These are phyloP conservation scores for Pseudofabraea citricarpa DNA, from an alignment of 2,329 filamentous ascomycete genomes.

Conservation along the genomic window DNA sequence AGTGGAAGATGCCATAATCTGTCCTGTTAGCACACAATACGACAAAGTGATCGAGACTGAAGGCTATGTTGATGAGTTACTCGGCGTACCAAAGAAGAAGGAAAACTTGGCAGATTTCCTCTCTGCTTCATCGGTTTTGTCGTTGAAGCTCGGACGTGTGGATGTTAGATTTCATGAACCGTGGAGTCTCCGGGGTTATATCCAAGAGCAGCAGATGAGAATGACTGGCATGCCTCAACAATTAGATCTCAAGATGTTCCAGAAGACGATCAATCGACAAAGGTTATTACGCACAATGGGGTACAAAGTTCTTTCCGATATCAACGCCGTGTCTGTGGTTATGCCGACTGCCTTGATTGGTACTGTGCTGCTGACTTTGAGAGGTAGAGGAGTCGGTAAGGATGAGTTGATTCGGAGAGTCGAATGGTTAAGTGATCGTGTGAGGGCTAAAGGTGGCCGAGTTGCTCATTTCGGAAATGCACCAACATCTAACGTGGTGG, in stretches of 20 bases:
- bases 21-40: slow-evolving; percentile 94
- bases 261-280: slow-evolving; percentile 35
- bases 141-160: slow-evolving; percentile 81
- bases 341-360: slow-evolving; percentile 98
- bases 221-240: slow-evolving; percentile 45
- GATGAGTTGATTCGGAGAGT: slow-evolving; percentile 80
- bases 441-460: slow-evolving; percentile 80
- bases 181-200: slow-evolving; percentile 82
- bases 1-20: slow-evolving; percentile 87
- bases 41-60: slow-evolving; percentile 99
- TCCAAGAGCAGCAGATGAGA: slow-evolving; percentile 68
- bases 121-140: slow-evolving; percentile 80
- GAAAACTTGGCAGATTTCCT: slow-evolving; percentile 89
- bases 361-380: slow-evolving; percentile 84
- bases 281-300: slow-evolving; percentile 81
- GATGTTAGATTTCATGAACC: slow-evolving; percentile 96
- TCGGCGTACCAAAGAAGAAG: slow-evolving; percentile 92
- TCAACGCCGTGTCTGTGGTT: slow-evolving; percentile 92
- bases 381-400: slow-evolving; percentile 87
- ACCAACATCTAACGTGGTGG: slow-evolving; percentile 75
- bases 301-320: slow-evolving; percentile 88
- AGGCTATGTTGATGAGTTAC: slow-evolving; percentile 89
- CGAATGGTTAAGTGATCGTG: slow-evolving; percentile 81
- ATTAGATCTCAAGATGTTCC: slow-evolving; percentile 40
- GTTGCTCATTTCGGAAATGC: slow-evolving; percentile 89